Evolutionary conservation across 257 asterid species (phyloP), one percentile per base, ranked within the genome.

Genomic region (Rhazya stricta): DNA sequence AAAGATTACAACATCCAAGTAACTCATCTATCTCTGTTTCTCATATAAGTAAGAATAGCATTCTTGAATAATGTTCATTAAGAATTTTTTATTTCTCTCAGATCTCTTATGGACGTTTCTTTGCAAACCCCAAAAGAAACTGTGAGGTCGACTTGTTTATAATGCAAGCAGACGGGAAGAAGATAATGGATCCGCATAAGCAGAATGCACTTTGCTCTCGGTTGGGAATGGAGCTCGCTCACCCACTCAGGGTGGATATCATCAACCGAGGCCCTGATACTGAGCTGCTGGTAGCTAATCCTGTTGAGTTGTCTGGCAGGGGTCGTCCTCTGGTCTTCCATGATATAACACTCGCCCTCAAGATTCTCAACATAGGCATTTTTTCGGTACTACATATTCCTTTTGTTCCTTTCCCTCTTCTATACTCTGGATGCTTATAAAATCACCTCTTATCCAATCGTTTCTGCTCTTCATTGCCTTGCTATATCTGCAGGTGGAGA

Each of bases 291-390:
- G 96, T 91, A 4, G 94, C 83, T 45, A 91, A 91, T 75, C 97
- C 97, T 0, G 94, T 91, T 16, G 96, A 91, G 82, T 78, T 88
- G 34, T 89, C 97, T 0, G 92, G 97, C 60, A 76, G 88, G 62
- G 97, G 97, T 32, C 88, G 97, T 61, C 97, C 97, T 32, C 91
- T 88, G 2, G 96, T 91, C 57, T 89, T 89, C 79, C 87, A 87
- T 61, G 97, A 91, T 71, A 87, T 91, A 71, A 91, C 97, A 8
- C 87, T 85, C 19, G 91, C 92, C 71, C 91, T 91, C 83, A 88
- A 82, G 75, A 80, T 72, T 53, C 81, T 88, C 3, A 80, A 87
- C 72, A 83, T 87, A 34, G 48, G 79, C 78, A 84, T 91, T 78
- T 91, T 89, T 45, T 88, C 92, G 84, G 97, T 91, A 87, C 65